phyloP scores from a whole-genome alignment of 2,329 filamentous ascomycete species.

The Aureobasidium sp. region DNA sequence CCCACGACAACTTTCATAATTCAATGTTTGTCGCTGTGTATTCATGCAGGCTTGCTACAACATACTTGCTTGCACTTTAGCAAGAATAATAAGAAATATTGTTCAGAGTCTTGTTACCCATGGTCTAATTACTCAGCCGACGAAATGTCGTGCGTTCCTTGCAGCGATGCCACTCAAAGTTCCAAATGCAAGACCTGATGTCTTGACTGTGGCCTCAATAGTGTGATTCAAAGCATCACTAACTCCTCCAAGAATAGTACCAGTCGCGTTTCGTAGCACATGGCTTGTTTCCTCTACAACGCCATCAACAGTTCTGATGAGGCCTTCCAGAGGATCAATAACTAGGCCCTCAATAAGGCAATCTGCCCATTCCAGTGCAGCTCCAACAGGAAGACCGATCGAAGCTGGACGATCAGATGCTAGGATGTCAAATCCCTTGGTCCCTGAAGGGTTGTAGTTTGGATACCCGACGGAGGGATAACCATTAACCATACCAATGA shows the following conservation, averaged over 20 bases:
- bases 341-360: constrained; percentile 12
- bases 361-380: constrained; percentile 15
- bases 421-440: constrained; percentile 6
- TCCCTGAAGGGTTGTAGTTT: constrained; percentile 14
- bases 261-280: not conserved
- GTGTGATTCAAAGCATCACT: not conserved
- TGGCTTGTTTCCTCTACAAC: not conserved
- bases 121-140: not conserved
- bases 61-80: too few species aligned
- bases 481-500: constrained; percentile 2
- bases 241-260: not conserved
- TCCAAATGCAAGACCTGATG: not conserved
- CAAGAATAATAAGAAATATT: too few species aligned
- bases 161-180: not conserved
- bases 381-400: constrained; percentile 14
- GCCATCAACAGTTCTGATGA: not conserved
- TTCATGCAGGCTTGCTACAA: too few species aligned
- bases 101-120: too few species aligned
- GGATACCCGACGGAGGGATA: constrained; percentile 17
- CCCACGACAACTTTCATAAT: too few species aligned
- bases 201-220: not conserved
- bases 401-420: constrained; percentile 14
- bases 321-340: constrained; percentile 7
- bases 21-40: too few species aligned
- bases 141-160: constrained; percentile 2